phyloP scores from a whole-genome alignment of 1,284 basidiomycete species.

The Paramarasmius palmivorus region DNA sequence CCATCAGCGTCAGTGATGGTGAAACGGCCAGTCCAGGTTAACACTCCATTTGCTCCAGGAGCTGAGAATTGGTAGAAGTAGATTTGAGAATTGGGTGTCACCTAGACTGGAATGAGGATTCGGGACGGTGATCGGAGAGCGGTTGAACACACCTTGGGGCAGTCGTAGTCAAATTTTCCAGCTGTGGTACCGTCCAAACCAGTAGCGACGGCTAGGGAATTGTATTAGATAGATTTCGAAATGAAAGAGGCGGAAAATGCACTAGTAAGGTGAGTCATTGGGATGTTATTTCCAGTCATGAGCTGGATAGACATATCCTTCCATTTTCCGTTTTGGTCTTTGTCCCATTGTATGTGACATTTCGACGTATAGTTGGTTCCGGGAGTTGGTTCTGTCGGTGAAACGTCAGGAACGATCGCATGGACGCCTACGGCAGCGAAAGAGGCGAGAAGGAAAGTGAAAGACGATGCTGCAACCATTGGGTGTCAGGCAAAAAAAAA shows the following conservation, averaged over 20 bases:
- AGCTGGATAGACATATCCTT: conserved; percentile 70
- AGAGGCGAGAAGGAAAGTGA: no score
- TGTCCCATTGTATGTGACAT: conserved; percentile 57
- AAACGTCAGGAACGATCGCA: conserved; percentile 55
- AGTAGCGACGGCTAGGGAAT: conserved; percentile 51
- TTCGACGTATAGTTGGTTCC: conserved; percentile 53
- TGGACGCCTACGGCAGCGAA: no score
- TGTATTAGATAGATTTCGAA: conserved; percentile 2
- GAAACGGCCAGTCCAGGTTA: conserved; percentile 81
- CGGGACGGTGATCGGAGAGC: neutral
- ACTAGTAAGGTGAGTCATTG: conserved; percentile 74
- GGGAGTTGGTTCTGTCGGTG: conserved; percentile 54
- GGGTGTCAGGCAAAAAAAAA: no score
- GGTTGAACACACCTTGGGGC: conserved; percentile 55
- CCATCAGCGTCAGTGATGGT: conserved; percentile 64
- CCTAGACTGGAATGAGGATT: conserved; percentile 35
- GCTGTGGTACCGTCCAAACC: conserved; percentile 53
- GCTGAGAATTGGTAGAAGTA: conserved; percentile 81
- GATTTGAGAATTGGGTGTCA: conserved; percentile 68
- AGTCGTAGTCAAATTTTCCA: conserved; percentile 62
- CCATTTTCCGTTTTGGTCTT: conserved; percentile 55
- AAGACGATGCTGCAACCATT: no score
- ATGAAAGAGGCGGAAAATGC: conserved; percentile 27
- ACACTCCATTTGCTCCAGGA: conserved; percentile 35
- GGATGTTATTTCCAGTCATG: conserved; percentile 75